Evolutionary conservation across 805 yeast species (phyloP).

Genomic region (Tetrapisispora namnaoensis): DNA sequence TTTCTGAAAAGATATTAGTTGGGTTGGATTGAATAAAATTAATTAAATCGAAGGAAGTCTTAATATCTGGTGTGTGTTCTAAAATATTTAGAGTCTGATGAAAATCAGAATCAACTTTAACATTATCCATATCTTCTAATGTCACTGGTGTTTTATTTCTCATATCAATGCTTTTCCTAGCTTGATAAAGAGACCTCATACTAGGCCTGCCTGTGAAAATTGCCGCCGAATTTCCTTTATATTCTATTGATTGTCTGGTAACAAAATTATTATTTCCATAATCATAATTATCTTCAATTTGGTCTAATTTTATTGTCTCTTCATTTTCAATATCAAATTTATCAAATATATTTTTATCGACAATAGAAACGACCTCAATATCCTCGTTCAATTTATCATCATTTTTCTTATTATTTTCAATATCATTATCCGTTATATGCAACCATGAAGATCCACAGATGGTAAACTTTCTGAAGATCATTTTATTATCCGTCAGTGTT

Average conservation of each 20-base stretch:
- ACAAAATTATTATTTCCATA: not conserved
- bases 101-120: not conserved
- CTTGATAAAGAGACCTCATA: slow-evolving; percentile 35
- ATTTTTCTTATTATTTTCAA: not conserved
- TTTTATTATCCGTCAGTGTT: slow-evolving; percentile 86
- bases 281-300: not conserved
- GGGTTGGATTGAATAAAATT: slow-evolving; percentile 66
- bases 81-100: not conserved
- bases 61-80: slow-evolving; percentile 16
- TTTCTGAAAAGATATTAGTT: slow-evolving; percentile 52
- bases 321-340: slow-evolving; percentile 3
- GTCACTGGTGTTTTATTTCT: not conserved
- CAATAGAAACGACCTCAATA: slow-evolving; percentile 19
- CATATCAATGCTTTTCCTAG: slow-evolving; percentile 14
- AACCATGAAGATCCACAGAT: slow-evolving; percentile 85
- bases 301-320: not conserved
- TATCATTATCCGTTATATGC: slow-evolving; percentile 33
- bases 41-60: slow-evolving; percentile 57
- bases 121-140: not conserved
- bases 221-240: slow-evolving; percentile 34
- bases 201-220: slow-evolving; percentile 47
- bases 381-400: slow-evolving; percentile 1
- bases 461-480: slow-evolving; percentile 84
- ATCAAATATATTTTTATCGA: slow-evolving; percentile 11
- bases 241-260: slow-evolving; percentile 31